phyloP scores from a whole-genome alignment of 2,329 filamentous ascomycete genomes.

The Tolypocladium amazonense region DNA sequence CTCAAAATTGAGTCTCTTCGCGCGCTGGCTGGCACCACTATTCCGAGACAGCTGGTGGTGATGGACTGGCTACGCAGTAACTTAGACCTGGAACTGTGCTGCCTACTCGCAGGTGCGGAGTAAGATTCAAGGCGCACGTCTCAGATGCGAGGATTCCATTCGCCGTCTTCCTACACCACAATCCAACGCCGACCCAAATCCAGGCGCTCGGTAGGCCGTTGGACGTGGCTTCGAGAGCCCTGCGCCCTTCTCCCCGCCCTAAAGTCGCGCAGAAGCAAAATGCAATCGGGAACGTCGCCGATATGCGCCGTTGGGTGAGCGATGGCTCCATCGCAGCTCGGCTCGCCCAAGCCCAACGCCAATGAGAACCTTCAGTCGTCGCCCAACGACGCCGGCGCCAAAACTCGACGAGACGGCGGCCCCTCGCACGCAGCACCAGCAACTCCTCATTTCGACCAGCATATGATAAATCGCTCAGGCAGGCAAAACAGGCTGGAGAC shows the following conservation, averaged over 20 bases:
- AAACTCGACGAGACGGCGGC: too few relatives aligned
- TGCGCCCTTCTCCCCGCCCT: too few relatives aligned
- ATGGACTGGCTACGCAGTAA: not conserved
- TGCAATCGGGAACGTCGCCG: not conserved
- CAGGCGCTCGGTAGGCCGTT: not conserved
- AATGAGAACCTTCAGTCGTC: not conserved
- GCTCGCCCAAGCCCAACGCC: not conserved
- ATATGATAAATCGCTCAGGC: not conserved
- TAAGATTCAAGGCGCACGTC: not conserved
- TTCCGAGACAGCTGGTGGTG: not conserved
- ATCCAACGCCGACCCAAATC: not conserved
- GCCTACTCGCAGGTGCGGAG: not conserved
- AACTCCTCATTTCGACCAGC: not conserved
- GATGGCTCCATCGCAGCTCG: not conserved
- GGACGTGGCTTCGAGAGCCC: not conserved
- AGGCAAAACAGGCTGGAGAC: not conserved
- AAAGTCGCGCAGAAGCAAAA: not conserved
- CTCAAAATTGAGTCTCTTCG: not conserved
- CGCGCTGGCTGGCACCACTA: not conserved
- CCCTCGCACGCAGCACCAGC: not conserved
- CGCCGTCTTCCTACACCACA: not conserved
- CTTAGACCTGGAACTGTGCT: not conserved
- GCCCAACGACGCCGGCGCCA: not conserved
- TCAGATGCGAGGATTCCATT: not conserved
- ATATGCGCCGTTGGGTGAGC: not conserved